phyloP scores from a whole-genome alignment of 192 early-diverging fungal species.

The Coemansia sp. region DNA sequence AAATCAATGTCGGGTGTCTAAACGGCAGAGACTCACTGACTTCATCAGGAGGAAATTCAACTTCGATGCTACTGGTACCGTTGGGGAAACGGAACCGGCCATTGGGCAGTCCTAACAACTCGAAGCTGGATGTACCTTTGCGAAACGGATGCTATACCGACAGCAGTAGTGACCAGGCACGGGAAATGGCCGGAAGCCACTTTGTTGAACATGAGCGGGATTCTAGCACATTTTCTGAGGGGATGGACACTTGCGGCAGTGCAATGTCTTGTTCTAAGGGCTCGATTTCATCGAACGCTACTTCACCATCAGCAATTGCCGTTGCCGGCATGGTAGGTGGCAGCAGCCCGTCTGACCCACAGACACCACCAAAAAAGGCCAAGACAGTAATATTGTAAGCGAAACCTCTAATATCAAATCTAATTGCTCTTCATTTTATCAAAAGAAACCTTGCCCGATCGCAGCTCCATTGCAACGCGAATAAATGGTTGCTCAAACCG shows the following conservation, averaged over 20 bases:
- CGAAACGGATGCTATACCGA: background rate
- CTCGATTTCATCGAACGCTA: constrained; percentile 6
- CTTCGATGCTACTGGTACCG: background rate
- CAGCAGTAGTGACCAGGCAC: too few relatives aligned
- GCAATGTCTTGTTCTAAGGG: constrained; percentile 14
- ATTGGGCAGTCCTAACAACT: too few relatives aligned
- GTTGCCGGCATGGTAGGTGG: constrained; percentile 2
- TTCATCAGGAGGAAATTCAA: too few relatives aligned
- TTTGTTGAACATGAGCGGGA: too few relatives aligned
- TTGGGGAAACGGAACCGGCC: constrained; percentile 6
- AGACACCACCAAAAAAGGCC: constrained; percentile 48
- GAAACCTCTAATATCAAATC: background rate
- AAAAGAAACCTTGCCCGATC: background rate
- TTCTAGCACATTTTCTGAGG: background rate
- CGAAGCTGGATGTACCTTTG: too few relatives aligned
- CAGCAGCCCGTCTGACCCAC: constrained; percentile 16
- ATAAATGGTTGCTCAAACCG: constrained; percentile 34
- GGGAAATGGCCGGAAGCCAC: too few relatives aligned
- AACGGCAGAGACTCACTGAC: too few relatives aligned
- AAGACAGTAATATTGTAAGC: constrained; percentile 32
- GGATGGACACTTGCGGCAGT: background rate
- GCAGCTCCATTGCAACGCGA: background rate
- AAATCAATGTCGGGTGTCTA: constrained; percentile 9
- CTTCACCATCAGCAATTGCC: background rate
- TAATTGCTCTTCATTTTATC: constrained; percentile 1